Base-by-base conservation (phyloP, 148 eudicot genomes). In the Amaranthus hypochondriacus region DNA sequence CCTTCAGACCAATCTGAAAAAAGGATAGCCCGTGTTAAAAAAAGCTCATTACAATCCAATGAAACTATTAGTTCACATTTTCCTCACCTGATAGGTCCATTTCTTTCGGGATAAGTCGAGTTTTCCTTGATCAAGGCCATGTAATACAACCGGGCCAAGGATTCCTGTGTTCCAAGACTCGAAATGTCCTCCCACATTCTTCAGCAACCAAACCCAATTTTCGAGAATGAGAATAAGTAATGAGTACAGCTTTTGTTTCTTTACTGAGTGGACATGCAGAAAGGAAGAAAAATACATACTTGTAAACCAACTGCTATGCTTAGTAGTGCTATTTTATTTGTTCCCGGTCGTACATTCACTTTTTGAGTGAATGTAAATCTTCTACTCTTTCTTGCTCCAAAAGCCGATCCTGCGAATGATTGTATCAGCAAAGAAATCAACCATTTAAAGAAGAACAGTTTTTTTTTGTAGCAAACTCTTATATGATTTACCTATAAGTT, bases 231-330 rank as follows among this genome's bases (percentile, higher is more conserved):
- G 39, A 28, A 28, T 28, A 28, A 28, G 39, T 2, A 28, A 28
- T 28, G 39, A 28, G 39, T 28, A 28, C 39, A 13, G 66, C 9
- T 42, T 69, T 15, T 48, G 2, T 48, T 75, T 51, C 59, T n/a
- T 6, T 58, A 28, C 12, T 8, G 46, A 9, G 52, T 46, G 5
- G 15, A 42, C 43, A 58, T 10, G 48, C 60, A 52, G 48, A 68
- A 61, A 66, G 4, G 51, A 8, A 46, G 53, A 49, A 14, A 18
- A 55, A 73, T 68, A 79, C 90, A 82, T 71, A 94, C 98, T 47
- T 93, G 97, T 76, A 95, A 81, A 74, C 98, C 98, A 71, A 95
- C 90, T 62, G 98, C 96, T 60, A 92, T 83, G 73, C 98, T 95
- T 67, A 95, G 88, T 42, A 94, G 82, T 13, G 92, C 82, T 56